Percentiles rank a stretch among this genome's conserved stretches.
These are phyloP conservation scores for Peronosclerospora sorghi DNA, from an alignment of 352 stramenopile genomes.

Conservation along the genomic window DNA sequence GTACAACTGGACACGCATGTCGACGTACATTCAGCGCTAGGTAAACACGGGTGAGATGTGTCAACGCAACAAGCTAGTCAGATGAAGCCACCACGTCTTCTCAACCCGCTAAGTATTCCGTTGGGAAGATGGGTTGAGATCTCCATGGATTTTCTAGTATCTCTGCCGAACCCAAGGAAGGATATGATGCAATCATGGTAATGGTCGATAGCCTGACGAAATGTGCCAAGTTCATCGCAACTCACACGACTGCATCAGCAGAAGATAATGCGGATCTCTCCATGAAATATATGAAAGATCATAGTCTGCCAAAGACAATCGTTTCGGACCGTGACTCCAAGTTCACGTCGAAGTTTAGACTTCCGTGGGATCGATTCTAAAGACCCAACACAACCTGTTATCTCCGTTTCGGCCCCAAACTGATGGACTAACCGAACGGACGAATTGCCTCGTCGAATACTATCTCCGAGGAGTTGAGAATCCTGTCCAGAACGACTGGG, in stretches of 20 bases:
- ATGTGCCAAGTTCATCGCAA: not conserved
- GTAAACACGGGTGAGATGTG: conserved; percentile 4
- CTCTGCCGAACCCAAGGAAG: not conserved
- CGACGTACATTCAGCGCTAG: conserved; percentile 10
- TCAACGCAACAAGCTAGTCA: conserved; percentile 15
- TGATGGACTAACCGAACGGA: conserved; percentile 4
- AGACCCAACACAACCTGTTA: not conserved
- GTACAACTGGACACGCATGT: conserved; percentile 6
- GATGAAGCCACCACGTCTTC: conserved; percentile 2
- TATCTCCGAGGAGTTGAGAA: conserved; percentile 1
- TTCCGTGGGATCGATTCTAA: not conserved
- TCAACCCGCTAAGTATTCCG: conserved; percentile 6
- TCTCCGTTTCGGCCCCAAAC: conserved; percentile 1
- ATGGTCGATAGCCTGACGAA: conserved; percentile 1
- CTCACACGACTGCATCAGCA: no score
- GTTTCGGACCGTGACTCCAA: not conserved
- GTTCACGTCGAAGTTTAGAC: conserved; percentile 3
- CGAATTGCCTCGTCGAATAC: conserved; percentile 3
- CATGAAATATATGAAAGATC: conserved; percentile 5
- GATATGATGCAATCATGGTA: conserved; percentile 3
- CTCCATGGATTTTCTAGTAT: conserved; percentile 3
- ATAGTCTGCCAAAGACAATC: conserved; percentile 1
- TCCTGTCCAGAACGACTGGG: conserved; percentile 2
- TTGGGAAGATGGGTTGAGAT: conserved; percentile 5
- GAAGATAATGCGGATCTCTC: not conserved